Percentiles rank a stretch among this genome's conserved stretches.
These are phyloP conservation scores for Kurtzmaniella fragi DNA, from an alignment of 805 yeast species.

Conservation along the genomic window DNA sequence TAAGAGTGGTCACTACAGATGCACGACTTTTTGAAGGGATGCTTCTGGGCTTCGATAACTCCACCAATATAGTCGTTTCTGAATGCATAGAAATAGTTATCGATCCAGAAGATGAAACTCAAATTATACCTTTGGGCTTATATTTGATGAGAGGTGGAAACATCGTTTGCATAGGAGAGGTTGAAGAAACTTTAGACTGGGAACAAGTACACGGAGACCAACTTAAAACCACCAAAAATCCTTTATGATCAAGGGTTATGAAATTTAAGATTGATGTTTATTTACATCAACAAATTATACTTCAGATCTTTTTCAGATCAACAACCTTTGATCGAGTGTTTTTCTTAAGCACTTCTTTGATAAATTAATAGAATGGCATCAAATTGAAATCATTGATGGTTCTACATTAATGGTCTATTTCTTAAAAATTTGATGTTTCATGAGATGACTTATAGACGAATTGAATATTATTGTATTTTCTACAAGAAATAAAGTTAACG, in stretches of 20 bases:
- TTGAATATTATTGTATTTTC: slow-evolving; percentile 24
- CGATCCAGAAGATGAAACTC: slow-evolving; percentile 32
- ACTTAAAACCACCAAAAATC: slow-evolving; percentile 37
- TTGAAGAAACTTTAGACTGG: slow-evolving; percentile 48
- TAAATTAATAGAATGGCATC: background rate
- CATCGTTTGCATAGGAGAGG: slow-evolving; percentile 51
- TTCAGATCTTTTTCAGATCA: too few relatives aligned
- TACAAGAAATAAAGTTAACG: slow-evolving; percentile 13
- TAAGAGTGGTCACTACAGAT: slow-evolving; percentile 39
- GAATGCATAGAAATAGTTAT: slow-evolving; percentile 49
- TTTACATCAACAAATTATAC: background rate
- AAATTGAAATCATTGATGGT: slow-evolving; percentile 3
- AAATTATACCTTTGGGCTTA: slow-evolving; percentile 42
- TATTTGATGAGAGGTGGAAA: slow-evolving; percentile 55
- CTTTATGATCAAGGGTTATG: slow-evolving; percentile 15
- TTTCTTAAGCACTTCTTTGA: too few relatives aligned
- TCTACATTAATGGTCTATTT: slow-evolving; percentile 22
- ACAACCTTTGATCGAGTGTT: too few relatives aligned
- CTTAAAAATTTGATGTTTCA: background rate
- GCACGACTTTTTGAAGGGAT: slow-evolving; percentile 39
- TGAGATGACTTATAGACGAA: slow-evolving; percentile 20
- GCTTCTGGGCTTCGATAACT: slow-evolving; percentile 57
- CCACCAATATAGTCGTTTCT: slow-evolving; percentile 54
- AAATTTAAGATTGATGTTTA: slow-evolving; percentile 1
- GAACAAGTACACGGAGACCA: slow-evolving; percentile 22